A percentile compares a stretch with the other conserved stretches of the same genome.
phyloP scores from a whole-genome alignment of 352 stramenopile genomes.

The Phytophthora meadii region DNA sequence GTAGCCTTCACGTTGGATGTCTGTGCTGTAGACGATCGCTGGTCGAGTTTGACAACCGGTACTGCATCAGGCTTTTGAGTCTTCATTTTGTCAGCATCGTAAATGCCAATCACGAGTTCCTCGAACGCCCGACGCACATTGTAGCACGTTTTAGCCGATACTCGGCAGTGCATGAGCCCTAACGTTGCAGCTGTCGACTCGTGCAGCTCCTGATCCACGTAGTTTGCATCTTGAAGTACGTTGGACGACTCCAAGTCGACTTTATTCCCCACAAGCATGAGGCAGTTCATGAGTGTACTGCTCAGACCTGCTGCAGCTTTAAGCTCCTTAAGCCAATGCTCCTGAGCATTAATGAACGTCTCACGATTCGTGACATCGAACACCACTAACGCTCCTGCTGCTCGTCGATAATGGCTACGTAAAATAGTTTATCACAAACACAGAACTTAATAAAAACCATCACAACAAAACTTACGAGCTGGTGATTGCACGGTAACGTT shows the following conservation, averaged over 20 bases:
- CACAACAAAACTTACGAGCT: conserved; percentile 58
- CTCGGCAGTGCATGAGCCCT: conserved; percentile 57
- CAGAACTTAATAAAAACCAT: neutral
- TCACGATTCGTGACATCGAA: conserved; percentile 76
- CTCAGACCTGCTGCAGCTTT: conserved; percentile 66
- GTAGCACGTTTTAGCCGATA: conserved; percentile 71
- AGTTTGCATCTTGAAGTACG: conserved; percentile 7
- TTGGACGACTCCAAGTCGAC: conserved; percentile 54
- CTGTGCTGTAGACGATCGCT: conserved; percentile 6
- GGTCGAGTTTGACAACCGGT: conserved; percentile 49
- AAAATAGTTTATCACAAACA: neutral
- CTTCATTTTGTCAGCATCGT: conserved; percentile 66
- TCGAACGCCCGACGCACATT: conserved; percentile 79
- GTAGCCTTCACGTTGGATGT: conserved; percentile 1
- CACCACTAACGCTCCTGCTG: conserved; percentile 73
- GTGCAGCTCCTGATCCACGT: conserved; percentile 52
- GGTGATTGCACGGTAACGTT: conserved; percentile 85
- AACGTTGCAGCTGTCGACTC: conserved; percentile 47
- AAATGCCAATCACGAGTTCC: conserved; percentile 75
- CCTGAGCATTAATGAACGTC: conserved; percentile 75
- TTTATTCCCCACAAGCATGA: conserved; percentile 87
- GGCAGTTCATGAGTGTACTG: conserved; percentile 68
- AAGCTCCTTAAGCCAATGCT: conserved; percentile 80
- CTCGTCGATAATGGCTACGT: conserved; percentile 73
- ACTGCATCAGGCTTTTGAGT: conserved; percentile 45